Conservation (phyloP, 2,329 filamentous ascomycete genomes). For the Venturia nashicola region DNA sequence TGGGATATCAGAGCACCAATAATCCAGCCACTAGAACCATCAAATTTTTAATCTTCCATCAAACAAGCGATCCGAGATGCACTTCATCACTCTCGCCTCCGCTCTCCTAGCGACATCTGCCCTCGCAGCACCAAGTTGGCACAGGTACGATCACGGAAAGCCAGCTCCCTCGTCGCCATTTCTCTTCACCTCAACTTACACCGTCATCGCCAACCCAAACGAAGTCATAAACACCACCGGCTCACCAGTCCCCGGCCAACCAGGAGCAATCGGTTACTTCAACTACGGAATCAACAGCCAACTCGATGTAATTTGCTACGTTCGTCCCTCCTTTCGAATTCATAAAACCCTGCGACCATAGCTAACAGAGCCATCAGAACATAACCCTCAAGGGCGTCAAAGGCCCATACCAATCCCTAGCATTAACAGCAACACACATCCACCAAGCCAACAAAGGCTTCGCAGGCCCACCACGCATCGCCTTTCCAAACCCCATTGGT, state of each 20-base stretch:
- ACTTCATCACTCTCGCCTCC: background rate
- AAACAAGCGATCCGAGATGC: background rate
- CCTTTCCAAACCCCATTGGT: constrained; percentile 37
- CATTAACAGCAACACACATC: constrained; percentile 42
- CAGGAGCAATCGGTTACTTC: constrained; percentile 36
- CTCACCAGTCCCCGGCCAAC: constrained; percentile 23
- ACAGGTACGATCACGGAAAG: background rate
- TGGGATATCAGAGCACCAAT: background rate
- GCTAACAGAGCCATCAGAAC: constrained; percentile 21
- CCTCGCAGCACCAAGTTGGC: background rate
- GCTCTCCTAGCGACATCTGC: background rate
- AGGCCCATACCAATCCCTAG: constrained; percentile 38
- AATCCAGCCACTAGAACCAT: background rate
- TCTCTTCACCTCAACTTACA: constrained; percentile 38
- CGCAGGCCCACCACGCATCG: constrained; percentile 39
- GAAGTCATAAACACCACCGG: constrained; percentile 35
- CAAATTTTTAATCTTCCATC: background rate
- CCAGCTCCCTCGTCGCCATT: constrained; percentile 11
- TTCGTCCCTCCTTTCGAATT: constrained; percentile 9
- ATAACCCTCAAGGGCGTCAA: constrained; percentile 38
- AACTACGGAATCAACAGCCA: constrained; percentile 41
- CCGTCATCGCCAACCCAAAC: constrained; percentile 35
- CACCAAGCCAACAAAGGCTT: constrained; percentile 36
- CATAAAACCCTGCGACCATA: background rate
- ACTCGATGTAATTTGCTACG: constrained; percentile 31